These are phyloP conservation scores for Melaleuca quinquenervia DNA, from an alignment of 345 rosid genomes.

Conservation along the genomic window DNA sequence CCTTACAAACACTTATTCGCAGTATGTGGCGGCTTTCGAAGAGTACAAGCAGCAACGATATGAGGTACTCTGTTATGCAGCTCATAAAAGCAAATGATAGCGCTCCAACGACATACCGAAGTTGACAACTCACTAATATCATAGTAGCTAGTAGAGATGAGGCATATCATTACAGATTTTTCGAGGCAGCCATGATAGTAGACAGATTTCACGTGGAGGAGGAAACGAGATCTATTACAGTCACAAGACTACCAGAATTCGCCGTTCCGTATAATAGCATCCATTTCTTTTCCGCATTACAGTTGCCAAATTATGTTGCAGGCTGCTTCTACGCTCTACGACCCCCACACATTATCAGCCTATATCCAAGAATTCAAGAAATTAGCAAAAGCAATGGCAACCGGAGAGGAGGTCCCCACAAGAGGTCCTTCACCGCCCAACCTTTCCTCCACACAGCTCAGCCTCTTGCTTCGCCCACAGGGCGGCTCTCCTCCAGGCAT, in stretches of 20 bases:
- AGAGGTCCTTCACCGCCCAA: conserved; percentile 30
- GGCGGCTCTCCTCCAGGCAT: conserved; percentile 24
- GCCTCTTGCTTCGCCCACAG: conserved; percentile 11
- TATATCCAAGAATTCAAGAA: conserved; percentile 44
- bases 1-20: conserved; percentile 47
- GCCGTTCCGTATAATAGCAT: background rate
- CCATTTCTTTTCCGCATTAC: background rate
- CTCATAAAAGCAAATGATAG: too few species aligned
- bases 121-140: too few species aligned
- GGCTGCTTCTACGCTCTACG: conserved; percentile 61
- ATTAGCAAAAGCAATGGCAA: conserved; percentile 39
- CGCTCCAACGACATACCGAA: too few species aligned
- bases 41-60: conserved; percentile 45
- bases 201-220: background rate
- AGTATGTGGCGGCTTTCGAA: conserved; percentile 41
- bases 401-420: conserved; percentile 3
- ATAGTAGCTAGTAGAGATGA: background rate
- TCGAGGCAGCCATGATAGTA: background rate
- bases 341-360: conserved; percentile 46
- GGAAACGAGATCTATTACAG: background rate
- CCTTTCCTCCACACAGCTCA: conserved; percentile 31
- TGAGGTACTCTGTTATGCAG: conserved; percentile 14
- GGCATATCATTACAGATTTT: background rate
- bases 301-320: conserved; percentile 2
- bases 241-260: background rate